phyloP scores from a whole-genome alignment of 345 rosid genomes.

The Isatis tinctoria region DNA sequence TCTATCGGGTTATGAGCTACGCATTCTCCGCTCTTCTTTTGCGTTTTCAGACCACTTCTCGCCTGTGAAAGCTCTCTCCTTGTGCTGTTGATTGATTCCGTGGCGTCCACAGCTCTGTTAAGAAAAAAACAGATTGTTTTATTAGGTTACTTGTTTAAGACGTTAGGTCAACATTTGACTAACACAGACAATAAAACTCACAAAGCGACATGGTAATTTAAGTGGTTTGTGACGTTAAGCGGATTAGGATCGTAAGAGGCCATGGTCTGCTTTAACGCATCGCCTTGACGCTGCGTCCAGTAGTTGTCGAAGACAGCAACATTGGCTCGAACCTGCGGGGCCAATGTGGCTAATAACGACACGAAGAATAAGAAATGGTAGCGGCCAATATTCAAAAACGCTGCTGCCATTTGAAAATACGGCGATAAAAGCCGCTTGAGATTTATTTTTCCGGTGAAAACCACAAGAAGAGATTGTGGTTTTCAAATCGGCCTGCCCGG shows the following conservation, averaged over 20 bases:
- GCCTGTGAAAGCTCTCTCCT: slow-evolving; percentile 37
- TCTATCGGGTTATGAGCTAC: slow-evolving; percentile 56
- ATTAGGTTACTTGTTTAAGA: slow-evolving; percentile 9
- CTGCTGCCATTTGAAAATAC: slow-evolving; percentile 15
- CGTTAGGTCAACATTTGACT: slow-evolving; percentile 6
- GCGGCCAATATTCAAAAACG: neutral
- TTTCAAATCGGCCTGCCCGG: neutral
- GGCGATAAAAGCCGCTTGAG: neutral
- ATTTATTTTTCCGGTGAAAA: neutral
- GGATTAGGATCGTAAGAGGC: slow-evolving; percentile 30
- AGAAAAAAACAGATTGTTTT: neutral
- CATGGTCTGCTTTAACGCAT: slow-evolving; percentile 9
- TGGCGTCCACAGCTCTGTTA: slow-evolving; percentile 22
- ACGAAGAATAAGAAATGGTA: slow-evolving; percentile 5
- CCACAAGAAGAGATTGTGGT: neutral
- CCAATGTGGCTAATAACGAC: slow-evolving; percentile 9
- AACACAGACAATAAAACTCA: slow-evolving; percentile 8
- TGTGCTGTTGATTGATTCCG: slow-evolving; percentile 11
- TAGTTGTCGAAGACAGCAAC: slow-evolving; percentile 21
- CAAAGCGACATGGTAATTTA: slow-evolving; percentile 26
- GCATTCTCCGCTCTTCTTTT: slow-evolving; percentile 33
- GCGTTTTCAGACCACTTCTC: neutral
- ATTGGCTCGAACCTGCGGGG: slow-evolving; percentile 7
- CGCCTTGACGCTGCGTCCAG: slow-evolving; percentile 24
- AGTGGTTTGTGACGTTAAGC: slow-evolving; percentile 22